Evolutionary conservation across 2,329 filamentous ascomycete species (phyloP), one percentile per base, ranked within the genome.

Genomic region (Exophiala mesophila): DNA sequence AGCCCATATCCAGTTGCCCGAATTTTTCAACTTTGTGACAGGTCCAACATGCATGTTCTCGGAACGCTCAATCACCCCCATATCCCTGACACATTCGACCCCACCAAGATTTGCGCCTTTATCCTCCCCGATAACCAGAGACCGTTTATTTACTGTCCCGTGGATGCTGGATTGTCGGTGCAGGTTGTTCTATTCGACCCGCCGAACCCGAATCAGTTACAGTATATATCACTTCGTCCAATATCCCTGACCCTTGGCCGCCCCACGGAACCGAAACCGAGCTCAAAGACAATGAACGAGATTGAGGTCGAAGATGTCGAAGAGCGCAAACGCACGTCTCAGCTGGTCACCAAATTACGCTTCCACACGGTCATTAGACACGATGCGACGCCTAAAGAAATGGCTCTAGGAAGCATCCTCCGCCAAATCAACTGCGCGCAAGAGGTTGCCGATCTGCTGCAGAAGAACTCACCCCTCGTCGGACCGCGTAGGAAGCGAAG

Each of bases 361-460:
- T 74, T 88, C 51, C 94, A 98, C 63, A 90, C 85, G 2, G 88
- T 98, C 3, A 71, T 85, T 40, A 81, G 81, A 53, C 85, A 85
- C 58, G 69, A 78, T 2, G 78, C 82, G 2, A 92, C 90, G 1
- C 77, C 82, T 46, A 90, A 95, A 57, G 92, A 98, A 62, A 76
- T 80, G 49, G 83, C 85, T 1, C 70, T 98, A 20, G 76, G 83
- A 3, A 80, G 79, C 43, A 89, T 97, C 45, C 77, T 96, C 53
- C 88, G 89, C 56, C 90, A 97, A 66, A 84, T 97, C 61, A 98
- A 98, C 59, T 98, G 92, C 74, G 88, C 89, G 0, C 88, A 83
- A 69, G 94, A 98, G 63, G 74, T 98, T 44, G 83, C 92, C 49
- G 76, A 81, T 54, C 71, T 95, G 28, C 71, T 98, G 54, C 88